These are phyloP conservation scores for Lactuca saligna DNA, from an alignment of 129 eudicot genomes.

Conservation along the genomic window DNA sequence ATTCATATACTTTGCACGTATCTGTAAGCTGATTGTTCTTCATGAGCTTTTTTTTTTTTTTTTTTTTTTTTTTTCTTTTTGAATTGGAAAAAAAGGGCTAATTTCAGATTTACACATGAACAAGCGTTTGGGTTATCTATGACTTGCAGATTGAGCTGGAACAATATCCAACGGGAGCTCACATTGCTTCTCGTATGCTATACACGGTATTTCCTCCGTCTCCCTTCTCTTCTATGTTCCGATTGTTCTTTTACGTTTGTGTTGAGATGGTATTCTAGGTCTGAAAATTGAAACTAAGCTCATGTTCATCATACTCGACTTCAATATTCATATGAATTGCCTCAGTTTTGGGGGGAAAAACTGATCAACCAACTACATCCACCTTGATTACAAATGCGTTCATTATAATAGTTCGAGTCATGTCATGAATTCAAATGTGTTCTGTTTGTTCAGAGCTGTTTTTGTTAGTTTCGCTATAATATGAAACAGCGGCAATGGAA, in stretches of 20 bases:
- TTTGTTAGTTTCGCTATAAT: too few relatives aligned
- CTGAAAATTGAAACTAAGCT: constrained; percentile 2
- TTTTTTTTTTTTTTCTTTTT: background rate
- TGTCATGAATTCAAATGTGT: background rate
- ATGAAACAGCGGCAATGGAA: too few relatives aligned
- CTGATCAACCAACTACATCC: too few relatives aligned
- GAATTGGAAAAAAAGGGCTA: constrained; percentile 3
- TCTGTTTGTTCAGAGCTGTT: too few relatives aligned
- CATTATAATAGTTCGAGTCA: background rate
- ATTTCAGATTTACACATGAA: background rate
- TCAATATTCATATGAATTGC: background rate
- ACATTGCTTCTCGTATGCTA: constrained; percentile 94
- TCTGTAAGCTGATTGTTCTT: background rate
- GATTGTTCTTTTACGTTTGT: background rate
- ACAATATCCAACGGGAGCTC: constrained; percentile 95
- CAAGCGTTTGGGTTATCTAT: background rate
- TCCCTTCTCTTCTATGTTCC: constrained; percentile 11
- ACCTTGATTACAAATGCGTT: background rate
- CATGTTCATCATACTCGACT: background rate
- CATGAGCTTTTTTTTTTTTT: background rate
- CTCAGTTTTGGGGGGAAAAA: background rate
- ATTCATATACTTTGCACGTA: background rate
- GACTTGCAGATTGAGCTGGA: constrained; percentile 77
- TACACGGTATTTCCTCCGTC: constrained; percentile 52
- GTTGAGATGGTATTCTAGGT: constrained; percentile 13